Conservation (phyloP, 352 stramenopile genomes). For the Phytophthora colocasiae region DNA sequence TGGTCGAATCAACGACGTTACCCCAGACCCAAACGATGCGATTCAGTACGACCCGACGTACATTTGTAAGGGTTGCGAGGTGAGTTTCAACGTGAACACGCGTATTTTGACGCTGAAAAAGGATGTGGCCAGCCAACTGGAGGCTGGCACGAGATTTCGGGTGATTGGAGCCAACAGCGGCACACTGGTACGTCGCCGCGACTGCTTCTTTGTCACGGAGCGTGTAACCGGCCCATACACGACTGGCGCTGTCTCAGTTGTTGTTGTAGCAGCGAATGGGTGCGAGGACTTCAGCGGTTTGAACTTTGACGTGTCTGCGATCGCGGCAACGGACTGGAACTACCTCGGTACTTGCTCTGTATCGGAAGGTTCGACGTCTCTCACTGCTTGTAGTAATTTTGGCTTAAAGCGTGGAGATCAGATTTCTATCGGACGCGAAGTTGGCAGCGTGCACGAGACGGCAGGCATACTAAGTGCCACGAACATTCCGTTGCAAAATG, state of each 20-base stretch:
- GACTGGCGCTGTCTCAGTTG: slow-evolving; percentile 34
- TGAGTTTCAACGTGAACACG: slow-evolving; percentile 47
- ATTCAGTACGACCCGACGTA: slow-evolving; percentile 53
- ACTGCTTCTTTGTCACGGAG: slow-evolving; percentile 79
- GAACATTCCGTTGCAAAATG: slow-evolving; percentile 70
- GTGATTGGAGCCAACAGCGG: slow-evolving; percentile 70
- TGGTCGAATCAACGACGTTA: slow-evolving; percentile 88
- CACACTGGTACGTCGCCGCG: slow-evolving; percentile 49
- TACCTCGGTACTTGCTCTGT: slow-evolving; percentile 79
- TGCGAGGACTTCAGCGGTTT: slow-evolving; percentile 59
- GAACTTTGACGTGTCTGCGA: slow-evolving; percentile 58
- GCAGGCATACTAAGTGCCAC: slow-evolving; percentile 58
- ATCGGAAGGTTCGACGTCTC: slow-evolving; percentile 14
- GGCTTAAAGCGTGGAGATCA: slow-evolving; percentile 78
- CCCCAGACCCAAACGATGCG: slow-evolving; percentile 25
- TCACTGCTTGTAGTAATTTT: slow-evolving; percentile 67
- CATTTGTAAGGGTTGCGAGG: slow-evolving; percentile 65
- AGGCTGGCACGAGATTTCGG: slow-evolving; percentile 65
- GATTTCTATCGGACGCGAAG: slow-evolving; percentile 82
- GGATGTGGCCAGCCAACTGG: slow-evolving; percentile 64
- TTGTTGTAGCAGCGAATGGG: slow-evolving; percentile 59
- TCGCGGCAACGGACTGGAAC: slow-evolving; percentile 63
- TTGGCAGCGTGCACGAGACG: slow-evolving; percentile 68
- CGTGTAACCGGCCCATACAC: slow-evolving; percentile 49
- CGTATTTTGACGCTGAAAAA: slow-evolving; percentile 64